Percentiles rank a stretch among this genome's conserved stretches.
phyloP scores from a whole-genome alignment of 2,329 filamentous ascomycete genomes.

The Xylariaceae sp. region DNA sequence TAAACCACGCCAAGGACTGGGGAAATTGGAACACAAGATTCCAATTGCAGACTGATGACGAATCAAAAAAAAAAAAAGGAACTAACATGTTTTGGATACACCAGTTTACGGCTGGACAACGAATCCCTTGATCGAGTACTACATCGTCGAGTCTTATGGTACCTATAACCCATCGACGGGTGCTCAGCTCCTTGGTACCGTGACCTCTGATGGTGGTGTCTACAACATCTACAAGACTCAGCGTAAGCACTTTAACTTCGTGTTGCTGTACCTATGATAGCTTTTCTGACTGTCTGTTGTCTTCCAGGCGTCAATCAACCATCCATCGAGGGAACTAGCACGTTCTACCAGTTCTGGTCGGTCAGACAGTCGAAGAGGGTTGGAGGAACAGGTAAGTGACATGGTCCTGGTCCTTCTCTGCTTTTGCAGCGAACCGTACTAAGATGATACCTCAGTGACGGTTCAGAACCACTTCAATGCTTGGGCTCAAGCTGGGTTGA shows the following conservation, averaged over 20 bases:
- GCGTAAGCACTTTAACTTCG: slow-evolving; percentile 7
- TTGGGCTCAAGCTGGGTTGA: slow-evolving; percentile 28
- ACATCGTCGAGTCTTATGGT: slow-evolving; percentile 44
- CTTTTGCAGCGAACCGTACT: not conserved
- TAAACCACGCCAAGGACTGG: no score
- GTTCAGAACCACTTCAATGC: slow-evolving; percentile 32
- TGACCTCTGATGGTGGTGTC: slow-evolving; percentile 33
- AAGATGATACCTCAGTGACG: slow-evolving; percentile 20
- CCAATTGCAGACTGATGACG: no score
- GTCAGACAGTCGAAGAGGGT: slow-evolving; percentile 45
- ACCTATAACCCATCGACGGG: slow-evolving; percentile 41
- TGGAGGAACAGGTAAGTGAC: slow-evolving; percentile 23
- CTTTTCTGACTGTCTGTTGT: no score
- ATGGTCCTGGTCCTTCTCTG: not conserved
- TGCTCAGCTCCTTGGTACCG: slow-evolving; percentile 31
- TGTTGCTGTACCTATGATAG: no score
- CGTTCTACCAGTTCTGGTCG: slow-evolving; percentile 51
- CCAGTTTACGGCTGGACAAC: slow-evolving; percentile 39
- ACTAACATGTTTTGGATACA: no score
- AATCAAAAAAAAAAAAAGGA: no score
- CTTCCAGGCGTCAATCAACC: slow-evolving; percentile 35
- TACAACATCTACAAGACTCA: slow-evolving; percentile 36
- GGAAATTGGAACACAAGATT: no score
- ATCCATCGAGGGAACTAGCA: slow-evolving; percentile 45
- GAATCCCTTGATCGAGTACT: slow-evolving; percentile 39